Percentiles rank a stretch among this genome's conserved stretches.
phyloP scores from a whole-genome alignment of 805 yeast genomes.

The Pichia heedii region DNA sequence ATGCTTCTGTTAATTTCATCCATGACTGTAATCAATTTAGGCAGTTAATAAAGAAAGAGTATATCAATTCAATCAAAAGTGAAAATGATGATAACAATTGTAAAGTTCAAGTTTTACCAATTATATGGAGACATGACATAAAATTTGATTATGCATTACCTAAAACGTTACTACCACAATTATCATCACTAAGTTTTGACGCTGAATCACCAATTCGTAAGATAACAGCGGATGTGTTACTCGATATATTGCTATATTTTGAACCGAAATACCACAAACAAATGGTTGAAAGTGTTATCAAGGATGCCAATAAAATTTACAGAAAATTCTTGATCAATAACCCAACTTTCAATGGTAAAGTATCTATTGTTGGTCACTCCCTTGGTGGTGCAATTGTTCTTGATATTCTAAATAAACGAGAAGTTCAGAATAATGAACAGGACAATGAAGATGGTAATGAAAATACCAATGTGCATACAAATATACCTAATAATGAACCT shows the following conservation, averaged over 20 bases:
- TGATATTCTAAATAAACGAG: slow-evolving; percentile 52
- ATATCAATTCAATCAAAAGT: slow-evolving; percentile 9
- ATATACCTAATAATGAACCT: too few species aligned
- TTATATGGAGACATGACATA: slow-evolving; percentile 80
- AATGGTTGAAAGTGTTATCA: slow-evolving; percentile 53
- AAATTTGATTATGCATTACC: slow-evolving; percentile 44
- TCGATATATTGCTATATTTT: slow-evolving; percentile 74
- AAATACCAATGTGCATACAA: too few species aligned
- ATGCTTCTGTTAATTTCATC: slow-evolving; percentile 77
- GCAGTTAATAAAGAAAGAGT: slow-evolving; percentile 43
- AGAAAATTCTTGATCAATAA: slow-evolving; percentile 48
- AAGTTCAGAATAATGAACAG: too few species aligned
- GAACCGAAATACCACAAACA: slow-evolving; percentile 58
- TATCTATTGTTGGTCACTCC: slow-evolving; percentile 85
- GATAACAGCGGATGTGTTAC: slow-evolving; percentile 74
- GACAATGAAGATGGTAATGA: too few species aligned
- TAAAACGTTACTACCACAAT: slow-evolving; percentile 42
- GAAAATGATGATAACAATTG: slow-evolving; percentile 34
- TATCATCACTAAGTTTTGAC: slow-evolving; percentile 65
- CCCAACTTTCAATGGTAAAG: slow-evolving; percentile 69
- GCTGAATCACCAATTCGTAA: slow-evolving; percentile 72
- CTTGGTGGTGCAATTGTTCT: slow-evolving; percentile 80
- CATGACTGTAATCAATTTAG: slow-evolving; percentile 70
- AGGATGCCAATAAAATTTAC: slow-evolving; percentile 56
- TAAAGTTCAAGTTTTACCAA: slow-evolving; percentile 77